Evolutionary conservation across 441 rosid genomes (phyloP), one percentile per base, ranked within the genome.

Genomic region (Erodium trifolium): DNA sequence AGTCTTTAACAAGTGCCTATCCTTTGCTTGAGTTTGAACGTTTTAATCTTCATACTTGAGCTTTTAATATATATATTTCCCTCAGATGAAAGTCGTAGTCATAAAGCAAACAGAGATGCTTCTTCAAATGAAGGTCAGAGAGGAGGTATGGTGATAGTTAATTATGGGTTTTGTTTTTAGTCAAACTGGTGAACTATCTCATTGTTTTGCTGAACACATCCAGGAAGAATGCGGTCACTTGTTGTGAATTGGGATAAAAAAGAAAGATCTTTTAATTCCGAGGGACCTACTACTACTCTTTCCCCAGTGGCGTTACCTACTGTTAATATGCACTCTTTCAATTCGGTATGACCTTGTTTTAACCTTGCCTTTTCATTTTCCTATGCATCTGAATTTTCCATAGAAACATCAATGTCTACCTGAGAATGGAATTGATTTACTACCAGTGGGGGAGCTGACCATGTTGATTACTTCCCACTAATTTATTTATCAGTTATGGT

Each of bases 171-270:
- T 71, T 53, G 68, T 65, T 68, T 79, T 71, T 47, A 67, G 34
- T n/a, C 14, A 13, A 70, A 59, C 65, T 47, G 31, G 65, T 60
- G 72, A 73, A 55, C 16, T 14, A 71, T 70, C 19, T 60, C 3
- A 43, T 74, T 75, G 19, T 66, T 31, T 65, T 63, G 14, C 37
- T 72, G 59, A 77, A 71, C 63, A 70, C 68, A 34, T 75, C 67
- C 78, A 94, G 98, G 98, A 79, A 83, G 89, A 81, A 78, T 81
- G 82, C 92, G 77, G 43, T 70, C 93, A 39, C 77, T 85, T 71
- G 84, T 68, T 63, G 67, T 86, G 65, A 88, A 87, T 77, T 85
- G 90, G 86, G 98, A 89, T 77, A 88, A 82, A 79, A 84, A 90
- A 79, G 95, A 96, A 76, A 81, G 88, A 78, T 76, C 84, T 78